phyloP scores from a whole-genome alignment of 495 filamentous ascomycete species.

The Hapsidospora chrysogenum region DNA sequence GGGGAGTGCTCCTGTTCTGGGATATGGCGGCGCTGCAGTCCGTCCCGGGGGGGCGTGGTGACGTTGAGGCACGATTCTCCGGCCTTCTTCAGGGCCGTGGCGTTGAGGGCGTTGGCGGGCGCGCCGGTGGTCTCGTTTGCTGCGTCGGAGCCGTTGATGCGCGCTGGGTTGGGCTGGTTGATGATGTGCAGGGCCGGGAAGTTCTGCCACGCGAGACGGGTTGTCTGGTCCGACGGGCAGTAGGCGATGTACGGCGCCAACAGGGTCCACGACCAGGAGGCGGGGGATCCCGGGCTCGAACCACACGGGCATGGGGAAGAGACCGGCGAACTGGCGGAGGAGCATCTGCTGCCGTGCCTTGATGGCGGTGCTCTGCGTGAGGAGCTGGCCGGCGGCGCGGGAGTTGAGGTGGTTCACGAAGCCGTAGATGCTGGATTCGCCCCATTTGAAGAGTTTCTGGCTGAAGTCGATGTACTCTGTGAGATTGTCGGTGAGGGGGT shows the following conservation, averaged over 20 bases:
- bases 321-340: slow-evolving; percentile 72
- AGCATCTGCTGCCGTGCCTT: slow-evolving; percentile 80
- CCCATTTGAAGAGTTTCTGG: slow-evolving; percentile 70
- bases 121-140: slow-evolving; percentile 38
- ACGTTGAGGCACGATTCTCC: slow-evolving; percentile 33
- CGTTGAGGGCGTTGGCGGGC: slow-evolving; percentile 23
- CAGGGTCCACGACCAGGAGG: slow-evolving; percentile 74
- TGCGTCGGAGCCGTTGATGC: slow-evolving; percentile 35
- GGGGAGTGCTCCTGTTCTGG: slow-evolving; percentile 45
- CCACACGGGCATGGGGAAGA: slow-evolving; percentile 77
- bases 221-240: slow-evolving; percentile 63
- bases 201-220: slow-evolving; percentile 74
- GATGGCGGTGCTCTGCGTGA: slow-evolving; percentile 63
- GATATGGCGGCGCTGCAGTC: slow-evolving; percentile 47
- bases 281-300: slow-evolving; percentile 71
- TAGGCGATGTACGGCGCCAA: slow-evolving; percentile 71
- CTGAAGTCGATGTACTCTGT: slow-evolving; percentile 72
- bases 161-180: slow-evolving; percentile 62
- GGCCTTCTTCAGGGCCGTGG: slow-evolving; percentile 18
- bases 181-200: slow-evolving; percentile 59
- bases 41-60: slow-evolving; percentile 31
- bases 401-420: slow-evolving; percentile 72
- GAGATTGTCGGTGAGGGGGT: slow-evolving; percentile 62
- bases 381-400: slow-evolving; percentile 52
- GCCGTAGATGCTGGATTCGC: slow-evolving; percentile 70